Base-by-base conservation (phyloP, 2,329 filamentous ascomycete genomes). In the Colletotrichum echinochloae region DNA sequence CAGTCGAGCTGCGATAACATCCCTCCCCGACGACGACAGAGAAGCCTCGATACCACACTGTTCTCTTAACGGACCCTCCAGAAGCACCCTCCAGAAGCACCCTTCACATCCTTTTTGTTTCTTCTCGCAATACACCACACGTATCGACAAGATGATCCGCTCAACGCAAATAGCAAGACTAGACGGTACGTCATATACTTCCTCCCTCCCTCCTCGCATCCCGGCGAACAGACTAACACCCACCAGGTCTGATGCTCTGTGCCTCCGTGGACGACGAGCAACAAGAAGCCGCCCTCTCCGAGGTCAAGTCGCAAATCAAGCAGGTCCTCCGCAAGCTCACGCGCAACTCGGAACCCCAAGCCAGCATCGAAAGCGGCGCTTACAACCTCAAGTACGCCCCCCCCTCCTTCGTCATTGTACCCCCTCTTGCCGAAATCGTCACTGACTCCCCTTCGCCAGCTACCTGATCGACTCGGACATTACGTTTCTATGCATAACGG, bases 111-210 rank as follows among this genome's bases (percentile, higher is more conserved):
- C 1, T 18, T 59, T 14, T 2, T 54, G 23, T 51, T 18, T 59
- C 11, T 2, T 54, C 30, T 51, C 37, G 14, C 26, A 55, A 65
- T n/a, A n/a, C 52, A 30, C 26, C 49, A 52, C n/a, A 57, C 23
- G 60, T 14, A 74, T 23, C 39, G 39, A 51, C 49, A 81, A 75
- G 33, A 96, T 95, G 94, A 95, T 97, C 78, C 90, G 89, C 81
- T 96, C 95, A 77, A 99, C 95, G 63, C 94, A 97, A 84, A 97
- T 99, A 84, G 92, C 94, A 74, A 89, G 96, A 82, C 89, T 98
- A 61, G 96, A 98, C 83, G 95, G 94, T 96, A 79, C 69, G 76
- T 72, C 39, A 48, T 71, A 73, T 66, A 23, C n/a, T 20, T 63
- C 26, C 5, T 52, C 60, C 60, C 54, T 59, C 41, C 41, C 41